Base-by-base conservation (phyloP, 2,329 filamentous ascomycete genomes). In the Aspergillus pseudoterreus region DNA sequence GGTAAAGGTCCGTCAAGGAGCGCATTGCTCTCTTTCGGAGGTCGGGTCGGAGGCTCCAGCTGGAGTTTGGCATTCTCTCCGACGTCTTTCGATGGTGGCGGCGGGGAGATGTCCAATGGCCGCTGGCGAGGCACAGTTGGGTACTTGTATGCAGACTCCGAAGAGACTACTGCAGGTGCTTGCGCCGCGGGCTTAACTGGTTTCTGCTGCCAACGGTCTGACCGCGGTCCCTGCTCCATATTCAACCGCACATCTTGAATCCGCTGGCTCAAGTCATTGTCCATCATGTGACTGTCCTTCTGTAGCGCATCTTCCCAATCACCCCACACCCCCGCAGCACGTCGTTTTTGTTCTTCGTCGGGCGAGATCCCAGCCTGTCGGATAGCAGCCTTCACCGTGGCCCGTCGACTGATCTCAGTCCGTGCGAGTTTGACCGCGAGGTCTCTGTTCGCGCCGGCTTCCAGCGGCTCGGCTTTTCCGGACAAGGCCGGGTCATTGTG, bases 361-460 rank as follows among this genome's bases (percentile, higher is more conserved):
- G 79, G 76, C 0, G 79, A 74, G 2, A 83, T 74, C 0, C 80
- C 83, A 22, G 82, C 78, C 57, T 82, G 78, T 30, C 80, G 78
- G 22, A 79, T 82, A 10, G 78, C 79, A 57, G 75, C 80, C 54
- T 83, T 77, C 39, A 77, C 78, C 12, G 81, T 82, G 60, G 88
- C 85, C 57, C 90, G 78, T 39, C 87, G 79, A 50, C 74, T 77
- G 51, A 91, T 80, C 69, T 95, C 90, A 50, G 82, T 81, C 56
- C 86, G 84, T 0, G 90, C 90, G 27, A 95, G 70, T 57, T 86
- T 82, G 6, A 95, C 84, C 0, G 90, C 91, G 43, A 95, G 72
- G 10, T 92, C 86, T 56, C 84, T 81, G 56, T 95, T 78, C 51
- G 90, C 83, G 1, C 79, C 80, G 0, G 87, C 87, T 62, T 88